Evolutionary conservation across 305 asterid species (phyloP).

Genomic region (Fraxinus sp.): DNA sequence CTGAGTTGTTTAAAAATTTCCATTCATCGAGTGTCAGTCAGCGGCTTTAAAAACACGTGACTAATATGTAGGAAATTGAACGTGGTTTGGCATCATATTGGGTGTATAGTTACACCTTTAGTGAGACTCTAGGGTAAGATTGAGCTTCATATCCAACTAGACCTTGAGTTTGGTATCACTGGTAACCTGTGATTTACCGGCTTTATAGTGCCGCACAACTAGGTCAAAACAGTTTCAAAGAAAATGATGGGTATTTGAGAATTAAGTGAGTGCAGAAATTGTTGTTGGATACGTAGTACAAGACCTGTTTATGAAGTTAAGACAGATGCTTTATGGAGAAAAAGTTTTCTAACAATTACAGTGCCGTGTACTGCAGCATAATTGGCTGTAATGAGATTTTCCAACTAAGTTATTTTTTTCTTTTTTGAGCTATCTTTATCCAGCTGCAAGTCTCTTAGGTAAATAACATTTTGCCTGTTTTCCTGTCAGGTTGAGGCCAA

Average conservation of each 20-base stretch:
- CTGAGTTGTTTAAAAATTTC: not conserved
- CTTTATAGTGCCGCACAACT: not conserved
- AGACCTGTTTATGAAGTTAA: not conserved
- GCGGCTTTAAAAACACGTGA: not conserved
- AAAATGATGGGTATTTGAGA: not conserved
- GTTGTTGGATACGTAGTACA: not conserved
- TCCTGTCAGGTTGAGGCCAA: conserved; percentile 53
- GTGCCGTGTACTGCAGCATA: not conserved
- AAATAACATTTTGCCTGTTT: not conserved
- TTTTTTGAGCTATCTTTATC: not conserved
- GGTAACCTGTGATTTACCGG: not conserved
- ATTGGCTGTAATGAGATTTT: not conserved
- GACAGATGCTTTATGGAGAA: not conserved
- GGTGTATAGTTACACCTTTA: not conserved
- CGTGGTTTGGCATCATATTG: not conserved
- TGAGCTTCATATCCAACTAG: not conserved
- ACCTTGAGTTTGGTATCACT: not conserved
- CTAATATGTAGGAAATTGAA: not conserved
- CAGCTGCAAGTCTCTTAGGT: not conserved
- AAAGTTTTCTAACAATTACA: not conserved
- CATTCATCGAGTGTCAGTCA: not conserved
- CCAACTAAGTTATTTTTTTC: not conserved
- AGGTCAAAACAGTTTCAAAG: not conserved
- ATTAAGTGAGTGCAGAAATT: not conserved
- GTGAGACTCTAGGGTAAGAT: not conserved